Base-by-base conservation (phyloP, 1,139 yeast species). In the Arxiozyma telluris region DNA sequence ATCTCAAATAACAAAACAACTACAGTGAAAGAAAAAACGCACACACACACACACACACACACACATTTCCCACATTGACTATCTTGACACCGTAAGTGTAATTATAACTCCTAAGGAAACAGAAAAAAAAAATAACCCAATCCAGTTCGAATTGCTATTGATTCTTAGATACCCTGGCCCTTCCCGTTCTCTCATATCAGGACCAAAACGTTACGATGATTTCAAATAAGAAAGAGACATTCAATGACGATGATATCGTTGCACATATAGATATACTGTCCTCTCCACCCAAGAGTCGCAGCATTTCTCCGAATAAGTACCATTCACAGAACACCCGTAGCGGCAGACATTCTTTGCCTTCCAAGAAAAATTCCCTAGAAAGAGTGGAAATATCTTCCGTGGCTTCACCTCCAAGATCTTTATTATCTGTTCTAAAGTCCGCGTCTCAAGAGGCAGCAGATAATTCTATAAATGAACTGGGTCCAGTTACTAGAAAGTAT, bases 201-300 rank as follows among this genome's bases (percentile, higher is more conserved):
- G n/a, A 34, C 12, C 39, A 34, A 34, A 12, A 34, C 3, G n/a
- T 12, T 15, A 34, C 39, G n/a, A 45, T 45, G 47, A 12, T 15
- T 22, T 11, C 20, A 18, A 4, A 9, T 15, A 25, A 18, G 12
- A 15, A 21, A 6, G 22, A 45, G 18, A 9, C 21, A 18, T n/a
- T 18, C 34, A 38, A 21, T 18, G 56, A 51, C 27, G 61, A 59
- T 22, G 66, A 59, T 52, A 59, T 64, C 45, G 59, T 60, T 11
- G 54, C 48, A 15, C 66, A 64, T 52, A 54, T 43, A 11, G 67
- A 62, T 51, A 61, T 64, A 8, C 49, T 60, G 25, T 58, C 64
- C 2, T 61, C 65, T 5, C 68, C 68, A 4, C 51, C 58, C 5
- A 62, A 56, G 50, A 51, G 47, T 9, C 38, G 52, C 23, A 49